Evolutionary conservation across 2,329 filamentous ascomycete genomes (phyloP).

Genomic region (Cladosporium colombiae): DNA sequence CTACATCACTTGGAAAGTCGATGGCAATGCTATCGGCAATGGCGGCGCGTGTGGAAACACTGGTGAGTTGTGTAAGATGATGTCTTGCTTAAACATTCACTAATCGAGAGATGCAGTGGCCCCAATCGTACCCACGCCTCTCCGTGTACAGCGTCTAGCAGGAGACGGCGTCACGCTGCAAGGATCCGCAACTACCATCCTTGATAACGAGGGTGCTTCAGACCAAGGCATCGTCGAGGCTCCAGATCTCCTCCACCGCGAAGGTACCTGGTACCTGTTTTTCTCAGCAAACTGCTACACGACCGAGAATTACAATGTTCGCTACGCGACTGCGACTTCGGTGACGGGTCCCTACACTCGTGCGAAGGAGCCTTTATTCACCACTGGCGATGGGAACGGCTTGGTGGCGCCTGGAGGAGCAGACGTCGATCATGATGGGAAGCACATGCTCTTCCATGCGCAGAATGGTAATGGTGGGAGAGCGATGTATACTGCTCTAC

Average conservation of each 20-base stretch:
- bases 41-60: slow-evolving; percentile 34
- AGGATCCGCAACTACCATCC: slow-evolving; percentile 30
- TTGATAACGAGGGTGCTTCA: slow-evolving; percentile 33
- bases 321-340: slow-evolving; percentile 30
- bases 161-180: slow-evolving; percentile 35
- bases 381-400: slow-evolving; percentile 30
- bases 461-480: slow-evolving; percentile 27
- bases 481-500: slow-evolving; percentile 28
- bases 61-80: slow-evolving; percentile 12
- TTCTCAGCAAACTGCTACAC: slow-evolving; percentile 33
- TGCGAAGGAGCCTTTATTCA: slow-evolving; percentile 27
- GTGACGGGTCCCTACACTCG: slow-evolving; percentile 31
- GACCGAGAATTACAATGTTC: slow-evolving; percentile 30
- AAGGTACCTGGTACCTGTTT: slow-evolving; percentile 34
- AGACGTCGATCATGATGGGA: slow-evolving; percentile 32
- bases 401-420: slow-evolving; percentile 37
- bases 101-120: slow-evolving; percentile 24
- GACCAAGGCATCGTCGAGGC: slow-evolving; percentile 39
- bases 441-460: slow-evolving; percentile 38
- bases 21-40: slow-evolving; percentile 33
- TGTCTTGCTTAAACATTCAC: background rate
- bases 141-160: slow-evolving; percentile 36
- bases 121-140: slow-evolving; percentile 35
- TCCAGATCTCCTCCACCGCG: slow-evolving; percentile 32
- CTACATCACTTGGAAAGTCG: slow-evolving; percentile 36